Evolutionary conservation across 2,329 filamentous ascomycete species (phyloP), one percentile per base, ranked within the genome.

Genomic region (Colletotrichum sp.): DNA sequence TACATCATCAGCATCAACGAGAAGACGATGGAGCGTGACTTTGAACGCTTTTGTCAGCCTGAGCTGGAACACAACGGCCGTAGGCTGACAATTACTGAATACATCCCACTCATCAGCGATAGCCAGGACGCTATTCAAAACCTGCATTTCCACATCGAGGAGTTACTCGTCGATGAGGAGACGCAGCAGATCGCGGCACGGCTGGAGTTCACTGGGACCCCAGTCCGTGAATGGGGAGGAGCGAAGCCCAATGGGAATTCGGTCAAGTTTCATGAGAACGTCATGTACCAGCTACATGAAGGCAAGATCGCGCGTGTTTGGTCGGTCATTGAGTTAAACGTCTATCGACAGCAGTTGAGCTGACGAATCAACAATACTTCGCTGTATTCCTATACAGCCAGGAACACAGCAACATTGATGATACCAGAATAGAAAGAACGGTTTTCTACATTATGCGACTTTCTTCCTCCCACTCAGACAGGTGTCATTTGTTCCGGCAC

Each of bases 1-100:
- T 85, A 85, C 71, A 80, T 85, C 34, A 62, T 68, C 13, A 80
- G 80, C 77, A 84, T 86, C 77, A 84, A 85, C 75, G 76, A 69
- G 12, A 80, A 78, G 59, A 80, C 82, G 5, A 79, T 82, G 80
- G 63, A 65, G n/a, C 26, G 72, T 0, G 68, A 79, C 6, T 81
- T 85, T 12, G 71, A 78, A 4, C 49, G 26, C 0, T 83, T 81
- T 77, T 83, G 81, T 55, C 82, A 82, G 18, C 71, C 78, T 2
- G 66, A 71, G 6, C 76, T 83, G 12, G 71, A 76, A 12, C 82
- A 85, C 78, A 85, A 85, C 75, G 75, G 71, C 52, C 79, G 78
- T 8, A 32, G 71, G 7, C 77, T 82, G n/a, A 67, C 77, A 10
- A 55, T 80, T 2, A 68, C 79, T 1, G 68, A 78, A 55, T 85